These are phyloP conservation scores for Dipsacomyces acuminosporus DNA, from an alignment of 371 early-diverging fungal genomes.

Conservation along the genomic window DNA sequence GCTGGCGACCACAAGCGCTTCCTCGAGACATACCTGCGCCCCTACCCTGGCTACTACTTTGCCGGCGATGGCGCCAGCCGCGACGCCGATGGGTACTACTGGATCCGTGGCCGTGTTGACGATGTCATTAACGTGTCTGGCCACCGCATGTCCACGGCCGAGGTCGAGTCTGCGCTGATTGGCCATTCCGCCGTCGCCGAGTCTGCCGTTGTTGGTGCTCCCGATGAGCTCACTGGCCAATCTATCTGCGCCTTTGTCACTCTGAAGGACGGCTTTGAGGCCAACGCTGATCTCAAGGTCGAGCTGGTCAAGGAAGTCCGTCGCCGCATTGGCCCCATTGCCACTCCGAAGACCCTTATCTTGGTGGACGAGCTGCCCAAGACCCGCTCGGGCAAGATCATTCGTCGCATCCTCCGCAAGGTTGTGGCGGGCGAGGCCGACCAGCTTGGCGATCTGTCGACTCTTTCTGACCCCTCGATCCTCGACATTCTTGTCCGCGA, in stretches of 20 bases:
- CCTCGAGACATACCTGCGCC: conserved; percentile 82
- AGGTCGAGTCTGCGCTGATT: conserved; percentile 89
- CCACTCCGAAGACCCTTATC: conserved; percentile 82
- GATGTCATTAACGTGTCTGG: conserved; percentile 98
- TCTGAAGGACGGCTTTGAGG: conserved; percentile 58
- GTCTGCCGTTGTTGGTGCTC: conserved; percentile 90
- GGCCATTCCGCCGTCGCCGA: conserved; percentile 82
- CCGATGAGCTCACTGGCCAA: conserved; percentile 93
- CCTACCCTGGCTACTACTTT: conserved; percentile 84
- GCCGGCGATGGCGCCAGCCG: conserved; percentile 87
- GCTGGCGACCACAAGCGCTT: conserved; percentile 87
- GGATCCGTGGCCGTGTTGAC: conserved; percentile 93
- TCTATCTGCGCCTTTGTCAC: conserved; percentile 69
- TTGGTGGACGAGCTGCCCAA: conserved; percentile 91
- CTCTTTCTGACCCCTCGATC: conserved; percentile 80
- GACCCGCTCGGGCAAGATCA: conserved; percentile 97
- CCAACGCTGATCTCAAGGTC: conserved; percentile 52
- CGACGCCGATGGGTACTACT: conserved; percentile 91
- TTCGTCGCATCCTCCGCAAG: conserved; percentile 91
- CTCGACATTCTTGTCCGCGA: conserved; percentile 49
- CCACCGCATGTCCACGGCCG: conserved; percentile 94
- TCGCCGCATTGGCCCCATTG: conserved; percentile 92
- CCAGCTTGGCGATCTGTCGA: conserved; percentile 82
- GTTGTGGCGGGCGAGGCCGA: conserved; percentile 80
- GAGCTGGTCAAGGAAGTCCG: conserved; percentile 76